A percentile compares a stretch with the other conserved stretches of the same genome.
Conservation (phyloP, 768 basidiomycete species). For the Dacryopinax spathularia region DNA sequence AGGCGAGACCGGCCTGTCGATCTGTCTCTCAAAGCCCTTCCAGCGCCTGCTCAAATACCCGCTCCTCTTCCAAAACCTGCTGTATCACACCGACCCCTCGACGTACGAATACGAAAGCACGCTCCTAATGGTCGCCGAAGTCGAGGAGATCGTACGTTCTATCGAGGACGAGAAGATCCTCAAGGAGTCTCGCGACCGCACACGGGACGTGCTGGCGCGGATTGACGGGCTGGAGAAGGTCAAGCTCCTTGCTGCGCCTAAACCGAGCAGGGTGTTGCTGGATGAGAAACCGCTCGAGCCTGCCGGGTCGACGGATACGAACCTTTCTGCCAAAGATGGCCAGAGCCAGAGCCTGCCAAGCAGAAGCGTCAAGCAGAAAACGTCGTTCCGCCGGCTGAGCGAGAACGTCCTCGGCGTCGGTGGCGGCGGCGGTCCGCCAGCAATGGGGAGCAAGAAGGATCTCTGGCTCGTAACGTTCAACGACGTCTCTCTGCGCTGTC, state of each 20-base stretch:
- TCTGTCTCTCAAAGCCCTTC: conserved; percentile 92
- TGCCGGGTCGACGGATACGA: not conserved
- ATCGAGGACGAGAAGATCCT: conserved; percentile 98
- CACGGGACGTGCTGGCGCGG: conserved; percentile 85
- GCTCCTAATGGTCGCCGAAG: conserved; percentile 89
- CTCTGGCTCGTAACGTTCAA: conserved; percentile 92
- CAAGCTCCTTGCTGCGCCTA: conserved; percentile 68
- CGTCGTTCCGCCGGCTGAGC: conserved; percentile 77
- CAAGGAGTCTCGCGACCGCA: conserved; percentile 90
- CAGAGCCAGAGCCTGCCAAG: conserved; percentile 26
- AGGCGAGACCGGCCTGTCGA: conserved; percentile 88
- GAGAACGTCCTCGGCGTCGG: conserved; percentile 54
- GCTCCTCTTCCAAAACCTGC: conserved; percentile 88
- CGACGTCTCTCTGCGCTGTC: conserved; percentile 86
- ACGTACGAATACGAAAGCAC: conserved; percentile 96
- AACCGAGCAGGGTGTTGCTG: conserved; percentile 73
- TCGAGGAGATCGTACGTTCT: conserved; percentile 87
- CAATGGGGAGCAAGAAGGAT: conserved; percentile 60
- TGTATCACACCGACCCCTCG: conserved; percentile 93
- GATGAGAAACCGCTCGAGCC: conserved; percentile 38
- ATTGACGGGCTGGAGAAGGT: conserved; percentile 94
- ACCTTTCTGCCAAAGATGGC: conserved; percentile 1
- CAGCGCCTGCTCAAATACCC: conserved; percentile 95
- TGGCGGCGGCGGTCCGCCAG: conserved; percentile 22
- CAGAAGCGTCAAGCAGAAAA: conserved; percentile 62